Evolutionary conservation across 495 filamentous ascomycete genomes (phyloP).

Genomic region (Chaetomium fimeti): DNA sequence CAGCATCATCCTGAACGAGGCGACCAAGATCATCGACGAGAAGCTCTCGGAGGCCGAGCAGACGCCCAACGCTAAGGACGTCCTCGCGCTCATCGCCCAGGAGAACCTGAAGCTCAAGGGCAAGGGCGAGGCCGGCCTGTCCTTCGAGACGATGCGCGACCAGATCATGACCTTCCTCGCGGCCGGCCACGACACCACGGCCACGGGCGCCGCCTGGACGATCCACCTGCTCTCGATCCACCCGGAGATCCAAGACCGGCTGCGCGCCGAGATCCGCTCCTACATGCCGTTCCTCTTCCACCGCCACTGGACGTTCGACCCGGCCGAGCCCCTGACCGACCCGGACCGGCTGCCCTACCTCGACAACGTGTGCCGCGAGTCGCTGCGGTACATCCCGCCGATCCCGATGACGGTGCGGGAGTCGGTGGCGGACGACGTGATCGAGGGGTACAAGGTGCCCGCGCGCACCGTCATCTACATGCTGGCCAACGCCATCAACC

Average conservation of each 20-base stretch:
- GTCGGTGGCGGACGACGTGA: constrained; percentile 31
- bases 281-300: constrained; percentile 46
- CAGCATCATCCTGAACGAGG: constrained; percentile 38
- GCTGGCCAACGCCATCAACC: constrained; percentile 42
- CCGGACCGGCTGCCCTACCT: constrained; percentile 38
- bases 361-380: constrained; percentile 52
- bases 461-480: constrained; percentile 38
- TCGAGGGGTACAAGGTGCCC: constrained; percentile 34
- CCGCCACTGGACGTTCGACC: constrained; percentile 24
- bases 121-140: constrained; percentile 33
- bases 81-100: constrained; percentile 44
- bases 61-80: constrained; percentile 42
- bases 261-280: constrained; percentile 39
- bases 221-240: constrained; percentile 38
- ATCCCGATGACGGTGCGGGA: constrained; percentile 44
- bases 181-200: constrained; percentile 45
- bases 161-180: constrained; percentile 50
- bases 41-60: constrained; percentile 24
- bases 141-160: constrained; percentile 48
- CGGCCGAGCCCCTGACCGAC: constrained; percentile 13
- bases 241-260: constrained; percentile 36
- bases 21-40: constrained; percentile 25
- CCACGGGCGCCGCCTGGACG: constrained; percentile 40
- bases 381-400: constrained; percentile 49
- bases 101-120: constrained; percentile 30